Evolutionary conservation across 768 basidiomycete genomes (phyloP).

Genomic region (Boletus sp.): DNA sequence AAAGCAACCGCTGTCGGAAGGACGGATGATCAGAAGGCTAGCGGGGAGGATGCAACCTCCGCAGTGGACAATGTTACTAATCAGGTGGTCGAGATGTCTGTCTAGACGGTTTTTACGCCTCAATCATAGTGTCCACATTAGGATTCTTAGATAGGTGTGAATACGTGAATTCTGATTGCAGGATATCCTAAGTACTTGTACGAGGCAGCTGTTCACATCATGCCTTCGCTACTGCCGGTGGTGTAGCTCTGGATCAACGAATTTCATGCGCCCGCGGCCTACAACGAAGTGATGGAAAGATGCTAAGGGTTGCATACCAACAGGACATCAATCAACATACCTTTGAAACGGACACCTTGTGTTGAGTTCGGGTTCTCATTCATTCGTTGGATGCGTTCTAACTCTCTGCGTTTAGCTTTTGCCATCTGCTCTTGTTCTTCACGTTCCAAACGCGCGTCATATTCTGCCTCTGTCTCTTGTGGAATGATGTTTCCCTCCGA

Average conservation of each 20-base stretch:
- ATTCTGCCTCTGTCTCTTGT: conserved; percentile 70
- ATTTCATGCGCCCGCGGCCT: conserved; percentile 71
- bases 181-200: not conserved
- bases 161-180: not conserved
- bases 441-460: conserved; percentile 64
- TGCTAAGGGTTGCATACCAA: not conserved
- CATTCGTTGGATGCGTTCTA: conserved; percentile 46
- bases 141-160: not conserved
- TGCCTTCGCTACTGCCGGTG: conserved; percentile 22
- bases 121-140: conserved; percentile 12
- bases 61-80: conserved; percentile 12
- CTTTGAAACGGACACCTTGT: conserved; percentile 65
- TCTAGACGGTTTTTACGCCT: conserved; percentile 16
- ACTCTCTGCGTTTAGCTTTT: conserved; percentile 43
- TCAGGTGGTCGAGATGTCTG: conserved; percentile 16
- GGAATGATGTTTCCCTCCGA: conserved; percentile 6
- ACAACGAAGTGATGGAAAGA: not conserved
- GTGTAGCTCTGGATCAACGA: conserved; percentile 54
- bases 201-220: not conserved
- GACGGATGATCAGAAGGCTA: conserved; percentile 18
- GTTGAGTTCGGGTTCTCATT: conserved; percentile 33
- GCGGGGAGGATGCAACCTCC: conserved; percentile 2
- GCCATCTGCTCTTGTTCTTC: conserved; percentile 63
- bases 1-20: conserved; percentile 18
- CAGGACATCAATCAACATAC: conserved; percentile 27